A percentile compares a stretch with the other conserved stretches of the same genome.
These are phyloP conservation scores for Colletotrichum higginsianum DNA, from an alignment of 2,329 filamentous ascomycete species.

Conservation along the genomic window DNA sequence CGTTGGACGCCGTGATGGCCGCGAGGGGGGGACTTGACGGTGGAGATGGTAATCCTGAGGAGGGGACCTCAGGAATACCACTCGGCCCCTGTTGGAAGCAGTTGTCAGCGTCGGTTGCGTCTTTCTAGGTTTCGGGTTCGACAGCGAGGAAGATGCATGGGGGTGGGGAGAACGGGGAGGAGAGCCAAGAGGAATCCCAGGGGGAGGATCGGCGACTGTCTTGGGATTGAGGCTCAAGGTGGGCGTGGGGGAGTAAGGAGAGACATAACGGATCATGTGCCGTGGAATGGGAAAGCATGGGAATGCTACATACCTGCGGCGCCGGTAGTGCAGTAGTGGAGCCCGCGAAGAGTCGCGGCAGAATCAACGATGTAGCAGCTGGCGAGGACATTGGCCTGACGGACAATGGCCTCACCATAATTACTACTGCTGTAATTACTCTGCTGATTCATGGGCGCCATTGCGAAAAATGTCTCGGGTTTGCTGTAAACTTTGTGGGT, in stretches of 20 bases:
- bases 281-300: constrained; percentile 13
- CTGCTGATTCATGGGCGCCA: constrained; percentile 81
- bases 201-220: constrained; percentile 22
- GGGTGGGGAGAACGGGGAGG: not conserved
- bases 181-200: constrained; percentile 4
- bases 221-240: constrained; percentile 43
- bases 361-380: constrained; percentile 90
- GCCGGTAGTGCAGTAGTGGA: constrained; percentile 97
- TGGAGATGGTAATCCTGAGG: constrained; percentile 87
- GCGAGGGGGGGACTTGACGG: constrained; percentile 91
- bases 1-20: constrained; percentile 77
- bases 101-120: constrained; percentile 38
- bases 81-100: constrained; percentile 75
- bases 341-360: constrained; percentile 80
- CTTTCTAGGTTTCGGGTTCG: constrained; percentile 12
- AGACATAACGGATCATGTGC: not conserved
- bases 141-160: constrained; percentile 5
- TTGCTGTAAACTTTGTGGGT: constrained; percentile 43
- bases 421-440: constrained; percentile 80
- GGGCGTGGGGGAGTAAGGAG: not conserved
- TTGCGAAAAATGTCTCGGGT: constrained; percentile 55
- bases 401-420: constrained; percentile 77
- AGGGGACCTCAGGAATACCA: constrained; percentile 95
- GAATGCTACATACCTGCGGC: constrained; percentile 74
- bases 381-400: constrained; percentile 84